Percentiles rank a stretch among this genome's conserved stretches.
Conservation (phyloP, 1,139 yeast species). For the Yueomyces sp. region DNA sequence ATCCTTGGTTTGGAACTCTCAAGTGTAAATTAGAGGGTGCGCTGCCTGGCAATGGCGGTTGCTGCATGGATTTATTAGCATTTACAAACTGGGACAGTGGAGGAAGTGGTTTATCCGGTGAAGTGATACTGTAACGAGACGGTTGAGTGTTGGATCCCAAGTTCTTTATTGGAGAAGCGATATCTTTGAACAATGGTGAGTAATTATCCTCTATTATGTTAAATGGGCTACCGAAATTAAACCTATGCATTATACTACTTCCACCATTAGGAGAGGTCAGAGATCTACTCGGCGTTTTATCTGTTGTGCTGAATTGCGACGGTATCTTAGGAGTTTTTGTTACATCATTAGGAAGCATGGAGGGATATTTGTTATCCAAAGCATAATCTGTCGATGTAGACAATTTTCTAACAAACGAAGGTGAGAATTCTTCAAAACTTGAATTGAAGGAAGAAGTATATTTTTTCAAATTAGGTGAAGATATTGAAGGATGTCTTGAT, state of each 20-base stretch:
- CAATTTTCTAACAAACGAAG: constrained; percentile 2
- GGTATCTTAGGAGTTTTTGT: constrained; percentile 13
- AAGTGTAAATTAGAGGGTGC: too few relatives aligned
- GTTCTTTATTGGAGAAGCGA: constrained; percentile 12
- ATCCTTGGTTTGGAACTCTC: constrained; percentile 4
- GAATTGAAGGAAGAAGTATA: constrained; percentile 24
- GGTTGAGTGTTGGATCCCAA: constrained; percentile 8
- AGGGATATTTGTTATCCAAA: background rate
- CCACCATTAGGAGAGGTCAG: constrained; percentile 18
- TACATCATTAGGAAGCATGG: background rate
- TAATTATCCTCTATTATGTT: constrained; percentile 23
- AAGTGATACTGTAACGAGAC: background rate
- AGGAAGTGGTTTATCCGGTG: constrained; percentile 11
- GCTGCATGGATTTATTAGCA: background rate
- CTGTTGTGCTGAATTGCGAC: constrained; percentile 2
- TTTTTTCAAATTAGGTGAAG: constrained; percentile 15
- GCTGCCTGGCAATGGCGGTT: background rate
- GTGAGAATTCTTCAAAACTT: constrained; percentile 21
- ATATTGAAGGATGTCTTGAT: background rate
- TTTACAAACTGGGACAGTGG: constrained; percentile 5
- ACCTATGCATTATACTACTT: constrained; percentile 14
- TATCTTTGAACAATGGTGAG: constrained; percentile 21
- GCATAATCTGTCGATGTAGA: background rate
- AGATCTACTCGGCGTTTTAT: constrained; percentile 14
- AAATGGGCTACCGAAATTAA: constrained; percentile 23